Percentiles rank a stretch among this genome's conserved stretches.
Evolutionary conservation across 148 eudicot genomes (phyloP).

Genomic region (Chenopodium formosanum): DNA sequence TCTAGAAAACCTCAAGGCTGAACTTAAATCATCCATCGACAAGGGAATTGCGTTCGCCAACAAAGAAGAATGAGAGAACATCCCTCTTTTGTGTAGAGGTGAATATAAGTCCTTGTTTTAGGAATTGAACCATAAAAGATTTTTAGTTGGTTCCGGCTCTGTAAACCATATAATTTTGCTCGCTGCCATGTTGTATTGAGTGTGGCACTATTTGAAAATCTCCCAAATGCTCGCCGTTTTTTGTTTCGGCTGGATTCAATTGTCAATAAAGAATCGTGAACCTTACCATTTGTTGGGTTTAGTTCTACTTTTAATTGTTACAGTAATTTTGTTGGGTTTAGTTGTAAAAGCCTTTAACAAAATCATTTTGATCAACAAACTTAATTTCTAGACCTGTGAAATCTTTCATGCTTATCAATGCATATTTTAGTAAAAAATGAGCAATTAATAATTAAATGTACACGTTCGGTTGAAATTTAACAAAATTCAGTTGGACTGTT

Average conservation of each 20-base stretch:
- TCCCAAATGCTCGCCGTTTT: conserved; percentile 7
- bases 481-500: too few species aligned
- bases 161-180: conserved; percentile 24
- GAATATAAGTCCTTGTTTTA: neutral
- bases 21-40: conserved; percentile 73
- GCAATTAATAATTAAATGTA: too few species aligned
- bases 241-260: conserved; percentile 12
- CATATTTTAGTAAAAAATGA: too few species aligned
- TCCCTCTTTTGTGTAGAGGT: conserved; percentile 2
- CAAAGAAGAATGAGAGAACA: conserved; percentile 30
- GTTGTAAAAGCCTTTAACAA: too few species aligned
- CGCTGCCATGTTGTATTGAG: neutral
- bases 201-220: conserved; percentile 1
- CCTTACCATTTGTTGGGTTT: neutral
- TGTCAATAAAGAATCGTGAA: conserved; percentile 20
- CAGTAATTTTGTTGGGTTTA: too few species aligned
- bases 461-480: too few species aligned
- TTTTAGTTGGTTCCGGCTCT: neutral
- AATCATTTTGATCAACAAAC: too few species aligned
- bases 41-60: conserved; percentile 75
- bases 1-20: conserved; percentile 57
- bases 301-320: neutral
- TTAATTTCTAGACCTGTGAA: too few species aligned
- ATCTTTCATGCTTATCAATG: too few species aligned
- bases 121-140: neutral